Conservation (phyloP, 805 yeast species). For the Priceomyces melissophilus region DNA sequence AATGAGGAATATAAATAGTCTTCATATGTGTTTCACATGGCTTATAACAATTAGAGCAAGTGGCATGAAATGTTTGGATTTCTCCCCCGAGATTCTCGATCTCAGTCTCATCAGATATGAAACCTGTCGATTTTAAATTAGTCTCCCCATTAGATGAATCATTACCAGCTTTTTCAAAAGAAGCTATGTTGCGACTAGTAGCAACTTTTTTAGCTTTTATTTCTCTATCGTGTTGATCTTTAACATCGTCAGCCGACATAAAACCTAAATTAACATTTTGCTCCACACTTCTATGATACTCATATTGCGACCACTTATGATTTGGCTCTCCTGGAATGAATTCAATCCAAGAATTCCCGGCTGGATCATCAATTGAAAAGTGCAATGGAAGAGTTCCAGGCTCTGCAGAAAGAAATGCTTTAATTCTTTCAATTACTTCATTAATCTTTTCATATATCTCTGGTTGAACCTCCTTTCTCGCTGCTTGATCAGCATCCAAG, state of each 20-base stretch:
- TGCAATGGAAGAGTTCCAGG: conserved; percentile 72
- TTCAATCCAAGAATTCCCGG: conserved; percentile 97
- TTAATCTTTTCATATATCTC: conserved; percentile 73
- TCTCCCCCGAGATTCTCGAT: conserved; percentile 85
- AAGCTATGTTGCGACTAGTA: conserved; percentile 28
- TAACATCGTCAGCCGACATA: conserved; percentile 63
- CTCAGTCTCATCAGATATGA: conserved; percentile 67
- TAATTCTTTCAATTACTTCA: conserved; percentile 60
- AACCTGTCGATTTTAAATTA: conserved; percentile 47
- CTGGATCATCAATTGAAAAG: conserved; percentile 81
- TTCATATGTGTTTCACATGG: conserved; percentile 95
- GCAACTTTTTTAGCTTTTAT: conserved; percentile 44
- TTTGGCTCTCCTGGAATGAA: conserved; percentile 80
- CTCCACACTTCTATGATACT: conserved; percentile 80
- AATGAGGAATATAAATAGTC: conserved; percentile 93
- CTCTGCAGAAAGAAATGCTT: conserved; percentile 60
- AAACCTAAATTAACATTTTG: conserved; percentile 85
- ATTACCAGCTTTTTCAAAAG: conserved; percentile 10
- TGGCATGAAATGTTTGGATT: conserved; percentile 87
- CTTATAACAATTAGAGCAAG: conserved; percentile 85
- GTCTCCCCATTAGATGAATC: conserved; percentile 1
- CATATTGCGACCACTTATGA: conserved; percentile 85
- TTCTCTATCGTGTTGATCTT: conserved; percentile 45
- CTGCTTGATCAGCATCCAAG: conserved; percentile 74
- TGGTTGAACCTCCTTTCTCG: conserved; percentile 71